Evolutionary conservation across 2,329 filamentous ascomycete genomes (phyloP).

Genomic region (Aureobasidium sp.): DNA sequence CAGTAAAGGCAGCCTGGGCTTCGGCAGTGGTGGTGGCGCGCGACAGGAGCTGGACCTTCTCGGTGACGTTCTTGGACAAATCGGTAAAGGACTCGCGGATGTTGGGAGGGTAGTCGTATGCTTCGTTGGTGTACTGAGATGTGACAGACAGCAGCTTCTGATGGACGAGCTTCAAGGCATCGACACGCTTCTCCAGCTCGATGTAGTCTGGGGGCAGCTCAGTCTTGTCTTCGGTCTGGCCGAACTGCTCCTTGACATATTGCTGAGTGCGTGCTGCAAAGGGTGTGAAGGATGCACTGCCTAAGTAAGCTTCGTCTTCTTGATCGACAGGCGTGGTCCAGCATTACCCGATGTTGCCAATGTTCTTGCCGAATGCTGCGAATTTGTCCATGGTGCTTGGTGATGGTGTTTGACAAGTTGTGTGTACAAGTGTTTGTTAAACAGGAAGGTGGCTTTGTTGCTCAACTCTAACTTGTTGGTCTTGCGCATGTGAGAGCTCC

Average conservation of each 20-base stretch:
- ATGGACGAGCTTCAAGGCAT: conserved; percentile 94
- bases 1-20: conserved; percentile 87
- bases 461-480: neutral
- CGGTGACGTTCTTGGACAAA: conserved; percentile 87
- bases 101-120: conserved; percentile 91
- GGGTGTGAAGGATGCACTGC: conserved; percentile 63
- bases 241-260: conserved; percentile 96
- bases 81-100: conserved; percentile 97
- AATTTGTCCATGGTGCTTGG: conserved; percentile 57
- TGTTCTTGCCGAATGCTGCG: conserved; percentile 62
- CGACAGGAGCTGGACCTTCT: conserved; percentile 78
- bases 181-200: conserved; percentile 96
- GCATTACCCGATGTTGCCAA: conserved; percentile 59
- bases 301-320: conserved; percentile 33
- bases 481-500: neutral
- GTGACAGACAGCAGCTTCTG: conserved; percentile 96
- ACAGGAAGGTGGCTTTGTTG: neutral
- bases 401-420: neutral
- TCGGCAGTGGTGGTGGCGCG: conserved; percentile 80
- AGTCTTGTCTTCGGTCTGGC: conserved; percentile 94
- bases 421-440: neutral
- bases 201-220: conserved; percentile 96
- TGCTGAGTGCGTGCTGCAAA: conserved; percentile 93
- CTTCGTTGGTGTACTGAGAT: conserved; percentile 89
- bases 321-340: neutral